Percentiles rank a stretch among this genome's conserved stretches.
Evolutionary conservation across 75 land plant species (phyloP).

Genomic region (Cupressus sempervirens): DNA sequence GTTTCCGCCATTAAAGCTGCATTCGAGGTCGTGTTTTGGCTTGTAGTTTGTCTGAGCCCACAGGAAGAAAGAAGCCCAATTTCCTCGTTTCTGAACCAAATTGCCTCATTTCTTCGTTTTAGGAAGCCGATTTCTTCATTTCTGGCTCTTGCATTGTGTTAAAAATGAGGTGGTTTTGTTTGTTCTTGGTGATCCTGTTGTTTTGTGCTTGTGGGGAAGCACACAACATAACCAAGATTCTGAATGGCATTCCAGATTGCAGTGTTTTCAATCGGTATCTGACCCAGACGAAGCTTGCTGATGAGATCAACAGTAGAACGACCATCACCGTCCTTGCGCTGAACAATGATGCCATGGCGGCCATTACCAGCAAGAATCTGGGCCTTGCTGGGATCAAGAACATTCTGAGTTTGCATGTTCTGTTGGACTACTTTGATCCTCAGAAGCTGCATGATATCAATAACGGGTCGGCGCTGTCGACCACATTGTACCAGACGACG

Average conservation of each 20-base stretch:
- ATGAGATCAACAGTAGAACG: conserved; percentile 47
- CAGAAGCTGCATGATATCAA: conserved; percentile 27
- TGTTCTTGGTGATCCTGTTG: too few species aligned
- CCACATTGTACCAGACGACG: conserved; percentile 59
- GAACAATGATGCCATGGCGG: conserved; percentile 13
- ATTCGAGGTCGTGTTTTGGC: too few species aligned
- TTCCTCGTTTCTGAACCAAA: too few species aligned
- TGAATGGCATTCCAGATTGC: conserved; percentile 38
- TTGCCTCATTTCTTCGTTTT: too few species aligned
- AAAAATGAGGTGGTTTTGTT: too few species aligned
- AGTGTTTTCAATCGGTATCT: conserved; percentile 60
- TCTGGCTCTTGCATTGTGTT: too few species aligned
- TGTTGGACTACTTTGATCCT: conserved; percentile 51
- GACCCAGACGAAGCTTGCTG: conserved; percentile 54
- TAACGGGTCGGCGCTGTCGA: conserved; percentile 20
- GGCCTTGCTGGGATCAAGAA: conserved; percentile 12
- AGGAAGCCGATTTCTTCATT: too few species aligned
- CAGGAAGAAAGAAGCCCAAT: too few species aligned
- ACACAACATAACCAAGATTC: conserved; percentile 52
- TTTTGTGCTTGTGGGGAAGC: background rate
- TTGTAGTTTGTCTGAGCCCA: too few species aligned
- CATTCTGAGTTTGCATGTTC: conserved; percentile 36
- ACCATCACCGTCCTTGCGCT: conserved; percentile 57
- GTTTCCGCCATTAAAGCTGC: too few species aligned
- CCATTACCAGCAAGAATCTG: background rate